Base-by-base conservation (phyloP, 495 filamentous ascomycete genomes). In the Aspergillus affinis region DNA sequence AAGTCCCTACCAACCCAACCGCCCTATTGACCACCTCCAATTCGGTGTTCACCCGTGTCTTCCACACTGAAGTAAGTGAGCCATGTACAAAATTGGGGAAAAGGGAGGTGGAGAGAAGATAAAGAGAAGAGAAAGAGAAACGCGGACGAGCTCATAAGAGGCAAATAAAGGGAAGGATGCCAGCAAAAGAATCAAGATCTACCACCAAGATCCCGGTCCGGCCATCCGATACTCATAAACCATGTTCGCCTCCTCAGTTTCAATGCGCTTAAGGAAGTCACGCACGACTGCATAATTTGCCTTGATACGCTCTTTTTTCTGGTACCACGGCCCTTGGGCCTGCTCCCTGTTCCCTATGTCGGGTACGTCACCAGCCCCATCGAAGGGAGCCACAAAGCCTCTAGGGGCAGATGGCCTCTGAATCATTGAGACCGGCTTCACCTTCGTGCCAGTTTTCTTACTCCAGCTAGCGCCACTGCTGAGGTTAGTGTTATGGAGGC, bases 231-330 rank as follows among this genome's bases (percentile, higher is more conserved):
- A 58, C 44, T 54, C 32, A n/a, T 49, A 47, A 27, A 65, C 57
- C 56, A 57, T 57, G 30, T 45, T 26, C 15, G 8, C 13, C 57
- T 65, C 60, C 32, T 65, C 59, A 20, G 49, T 32, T 36, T 59
- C 32, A 44, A 65, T 47, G 13, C 49, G 55, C 12, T 32, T 55
- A 21, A 65, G 62, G 20, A 65, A 65, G 23, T 46, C 55, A 7
- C 49, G 55, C 17, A 65, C 20, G 6, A 51, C 51, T 10, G 32
- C 47, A 19, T 45, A 41, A 32, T 32, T 54, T 9, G 60, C 56
- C 23, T 51, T 32, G 49, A 18, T 17, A 49, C 63, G 60, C 20
- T 51, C 21, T 41, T 52, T 53, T 26, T 52, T 53, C 17, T 30
- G 12, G 26, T 60, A 57, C 60, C 63, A 65, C 3, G 23, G 46